Percentiles rank a stretch among this genome's conserved stretches.
Evolutionary conservation across 2,329 filamentous ascomycete genomes (phyloP).

Genomic region (Xylaria sp.): DNA sequence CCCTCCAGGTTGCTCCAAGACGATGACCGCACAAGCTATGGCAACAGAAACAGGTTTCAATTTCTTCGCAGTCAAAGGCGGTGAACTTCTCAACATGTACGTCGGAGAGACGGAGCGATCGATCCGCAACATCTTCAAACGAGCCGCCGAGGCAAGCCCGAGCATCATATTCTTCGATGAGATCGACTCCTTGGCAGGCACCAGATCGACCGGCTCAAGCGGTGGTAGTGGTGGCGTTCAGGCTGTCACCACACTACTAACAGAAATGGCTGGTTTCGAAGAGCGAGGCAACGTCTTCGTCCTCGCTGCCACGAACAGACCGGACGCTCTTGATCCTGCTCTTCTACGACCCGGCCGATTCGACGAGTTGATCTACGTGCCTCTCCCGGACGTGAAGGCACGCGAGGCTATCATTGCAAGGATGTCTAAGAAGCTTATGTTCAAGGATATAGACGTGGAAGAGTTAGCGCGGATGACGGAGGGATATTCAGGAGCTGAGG

Average conservation of each 20-base stretch:
- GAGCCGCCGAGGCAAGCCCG: slow-evolving; percentile 84
- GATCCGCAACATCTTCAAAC: slow-evolving; percentile 84
- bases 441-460: slow-evolving; percentile 73
- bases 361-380: slow-evolving; percentile 86
- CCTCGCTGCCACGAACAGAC: slow-evolving; percentile 90
- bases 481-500: slow-evolving; percentile 87
- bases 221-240: slow-evolving; percentile 69
- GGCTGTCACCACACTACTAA: slow-evolving; percentile 87
- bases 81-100: slow-evolving; percentile 95
- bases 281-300: slow-evolving; percentile 83
- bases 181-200: slow-evolving; percentile 83
- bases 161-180: slow-evolving; percentile 98
- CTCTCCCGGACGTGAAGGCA: slow-evolving; percentile 77
- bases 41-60: slow-evolving; percentile 92
- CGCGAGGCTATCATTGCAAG: slow-evolving; percentile 80
- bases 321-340: slow-evolving; percentile 85
- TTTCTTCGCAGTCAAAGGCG: slow-evolving; percentile 93
- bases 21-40: slow-evolving; percentile 87
- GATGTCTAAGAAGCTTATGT: slow-evolving; percentile 68
- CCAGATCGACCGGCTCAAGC: slow-evolving; percentile 52
- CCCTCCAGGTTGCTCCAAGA: slow-evolving; percentile 94
- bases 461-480: slow-evolving; percentile 72
- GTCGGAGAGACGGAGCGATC: slow-evolving; percentile 93
- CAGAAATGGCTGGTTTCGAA: slow-evolving; percentile 96
- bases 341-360: slow-evolving; percentile 87